A percentile compares a stretch with the other conserved stretches of the same genome.
These are phyloP conservation scores for Gentiana macrophylla DNA, from an alignment of 257 asterid genomes.

Conservation along the genomic window DNA sequence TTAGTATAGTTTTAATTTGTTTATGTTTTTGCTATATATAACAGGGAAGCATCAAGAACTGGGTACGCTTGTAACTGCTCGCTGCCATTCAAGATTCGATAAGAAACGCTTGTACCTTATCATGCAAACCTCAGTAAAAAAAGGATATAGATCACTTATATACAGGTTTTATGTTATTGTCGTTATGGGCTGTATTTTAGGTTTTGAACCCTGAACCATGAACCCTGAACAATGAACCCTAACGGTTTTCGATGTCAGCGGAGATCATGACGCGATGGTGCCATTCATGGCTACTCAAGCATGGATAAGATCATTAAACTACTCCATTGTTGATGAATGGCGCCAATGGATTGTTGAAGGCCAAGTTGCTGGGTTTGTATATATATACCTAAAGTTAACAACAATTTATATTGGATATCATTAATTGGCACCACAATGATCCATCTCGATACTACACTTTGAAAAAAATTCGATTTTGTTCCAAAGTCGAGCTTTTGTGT, in stretches of 20 bases:
- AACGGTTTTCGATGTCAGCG: background rate
- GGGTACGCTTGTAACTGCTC: conserved; percentile 8
- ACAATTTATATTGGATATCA: no score
- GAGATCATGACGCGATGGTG: conserved; percentile 31
- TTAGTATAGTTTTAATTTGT: no score
- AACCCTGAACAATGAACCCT: no score
- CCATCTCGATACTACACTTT: no score
- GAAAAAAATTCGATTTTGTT: no score
- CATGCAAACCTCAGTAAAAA: conserved; percentile 19
- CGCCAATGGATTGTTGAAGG: conserved; percentile 30
- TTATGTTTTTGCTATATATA: no score
- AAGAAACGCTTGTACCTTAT: conserved; percentile 4
- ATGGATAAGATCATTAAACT: conserved; percentile 35
- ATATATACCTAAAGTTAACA: no score
- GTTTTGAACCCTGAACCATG: background rate
- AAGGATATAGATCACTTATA: conserved; percentile 13
- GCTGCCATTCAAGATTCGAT: background rate
- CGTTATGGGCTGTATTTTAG: no score
- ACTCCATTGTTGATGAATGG: conserved; percentile 31
- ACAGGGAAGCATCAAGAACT: conserved; percentile 9
- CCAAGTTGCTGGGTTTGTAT: conserved; percentile 34
- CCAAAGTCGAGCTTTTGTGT: no score
- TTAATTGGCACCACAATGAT: no score
- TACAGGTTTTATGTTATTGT: no score
- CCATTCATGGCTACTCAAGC: conserved; percentile 34